Evolutionary conservation across 192 early-diverging fungal species (phyloP).

Genomic region (Coemansia asiatica): DNA sequence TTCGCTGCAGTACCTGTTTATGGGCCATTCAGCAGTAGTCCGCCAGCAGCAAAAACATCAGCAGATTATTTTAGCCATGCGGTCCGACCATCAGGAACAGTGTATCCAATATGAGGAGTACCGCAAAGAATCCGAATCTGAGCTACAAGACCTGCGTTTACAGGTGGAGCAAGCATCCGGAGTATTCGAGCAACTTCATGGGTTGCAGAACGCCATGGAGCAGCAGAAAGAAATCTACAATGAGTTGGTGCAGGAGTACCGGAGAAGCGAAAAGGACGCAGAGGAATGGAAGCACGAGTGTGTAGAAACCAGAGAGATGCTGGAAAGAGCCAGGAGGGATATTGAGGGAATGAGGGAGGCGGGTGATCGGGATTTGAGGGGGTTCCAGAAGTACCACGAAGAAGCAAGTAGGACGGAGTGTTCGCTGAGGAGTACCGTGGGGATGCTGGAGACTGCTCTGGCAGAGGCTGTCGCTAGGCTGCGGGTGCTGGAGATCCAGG

Average conservation of each 20-base stretch:
- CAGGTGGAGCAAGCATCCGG: no score
- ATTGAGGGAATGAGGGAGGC: conserved; percentile 4
- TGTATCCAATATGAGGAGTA: no score
- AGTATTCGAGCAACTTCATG: not conserved
- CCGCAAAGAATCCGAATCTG: no score
- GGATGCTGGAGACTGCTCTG: conserved; percentile 27
- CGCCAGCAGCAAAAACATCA: no score
- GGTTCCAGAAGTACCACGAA: conserved; percentile 2
- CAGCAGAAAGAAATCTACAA: not conserved
- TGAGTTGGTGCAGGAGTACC: conserved; percentile 5
- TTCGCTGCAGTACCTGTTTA: no score
- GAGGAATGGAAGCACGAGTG: conserved; percentile 34
- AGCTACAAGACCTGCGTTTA: no score
- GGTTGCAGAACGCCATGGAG: not conserved
- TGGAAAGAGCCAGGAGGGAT: conserved; percentile 19
- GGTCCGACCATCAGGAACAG: no score
- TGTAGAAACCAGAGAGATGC: not conserved
- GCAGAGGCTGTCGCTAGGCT: conserved; percentile 34
- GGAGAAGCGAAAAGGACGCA: conserved; percentile 15
- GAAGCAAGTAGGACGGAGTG: conserved; percentile 4
- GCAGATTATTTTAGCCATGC: no score
- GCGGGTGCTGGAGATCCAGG: conserved; percentile 28
- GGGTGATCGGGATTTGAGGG: not conserved
- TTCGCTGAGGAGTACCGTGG: conserved; percentile 14
- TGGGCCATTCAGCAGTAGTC: no score